Percentiles rank a stretch among this genome's conserved stretches.
These are phyloP conservation scores for Hypoxylon perforatum DNA, from an alignment of 495 filamentous ascomycete genomes.

Conservation along the genomic window DNA sequence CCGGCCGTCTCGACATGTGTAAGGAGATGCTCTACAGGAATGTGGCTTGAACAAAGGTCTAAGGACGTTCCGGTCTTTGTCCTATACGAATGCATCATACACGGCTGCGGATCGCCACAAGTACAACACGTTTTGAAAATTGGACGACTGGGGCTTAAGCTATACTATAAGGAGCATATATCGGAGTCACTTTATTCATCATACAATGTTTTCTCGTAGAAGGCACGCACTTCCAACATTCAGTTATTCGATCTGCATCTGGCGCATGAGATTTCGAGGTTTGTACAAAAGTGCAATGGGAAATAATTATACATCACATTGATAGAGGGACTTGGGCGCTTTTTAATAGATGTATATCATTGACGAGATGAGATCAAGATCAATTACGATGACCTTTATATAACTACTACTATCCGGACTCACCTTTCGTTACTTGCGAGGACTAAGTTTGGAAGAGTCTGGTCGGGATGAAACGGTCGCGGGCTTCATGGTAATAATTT, in stretches of 20 bases:
- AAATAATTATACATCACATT: conserved; percentile 8
- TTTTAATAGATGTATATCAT: conserved; percentile 20
- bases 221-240: neutral
- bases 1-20: conserved; percentile 52
- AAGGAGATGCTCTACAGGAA: conserved; percentile 54
- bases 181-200: neutral
- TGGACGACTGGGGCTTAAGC: neutral
- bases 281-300: conserved; percentile 16
- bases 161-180: conserved; percentile 8
- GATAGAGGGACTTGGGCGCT: conserved; percentile 9
- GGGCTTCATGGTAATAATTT: neutral
- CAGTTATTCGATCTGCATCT: conserved; percentile 1
- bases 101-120: neutral
- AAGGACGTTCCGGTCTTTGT: neutral
- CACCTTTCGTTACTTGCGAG: neutral
- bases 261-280: conserved; percentile 2
- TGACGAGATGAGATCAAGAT: conserved; percentile 11
- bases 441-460: neutral
- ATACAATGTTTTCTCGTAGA: neutral
- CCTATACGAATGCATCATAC: neutral
- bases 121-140: neutral
- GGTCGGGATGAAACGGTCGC: too few relatives aligned
- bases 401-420: conserved; percentile 1
- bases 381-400: conserved; percentile 3
- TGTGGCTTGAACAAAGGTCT: conserved; percentile 28